Conservation (phyloP, 2,329 filamentous ascomycete species). For the Plenodomus tracheiphilus region DNA sequence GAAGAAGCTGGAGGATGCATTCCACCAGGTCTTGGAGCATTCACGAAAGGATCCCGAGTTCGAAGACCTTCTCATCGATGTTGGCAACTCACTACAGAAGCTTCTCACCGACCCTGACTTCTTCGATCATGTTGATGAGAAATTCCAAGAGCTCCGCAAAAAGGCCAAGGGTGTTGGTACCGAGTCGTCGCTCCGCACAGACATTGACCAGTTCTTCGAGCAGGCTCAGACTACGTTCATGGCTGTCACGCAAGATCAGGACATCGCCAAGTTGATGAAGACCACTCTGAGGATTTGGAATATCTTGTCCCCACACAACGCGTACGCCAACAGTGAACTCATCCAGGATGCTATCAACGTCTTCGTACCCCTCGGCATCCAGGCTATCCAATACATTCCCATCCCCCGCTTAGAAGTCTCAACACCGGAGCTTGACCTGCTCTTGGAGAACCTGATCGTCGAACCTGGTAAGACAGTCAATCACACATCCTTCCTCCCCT, state of each 20-base stretch:
- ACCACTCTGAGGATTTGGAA: slow-evolving; percentile 69
- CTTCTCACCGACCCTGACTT: slow-evolving; percentile 86
- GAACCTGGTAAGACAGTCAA: slow-evolving; percentile 86
- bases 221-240: slow-evolving; percentile 70
- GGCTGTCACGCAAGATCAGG: slow-evolving; percentile 71
- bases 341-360: slow-evolving; percentile 76
- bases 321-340: slow-evolving; percentile 70
- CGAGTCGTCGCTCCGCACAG: slow-evolving; percentile 69
- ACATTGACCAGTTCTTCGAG: slow-evolving; percentile 71
- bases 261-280: slow-evolving; percentile 69
- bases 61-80: slow-evolving; percentile 72
- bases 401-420: slow-evolving; percentile 89
- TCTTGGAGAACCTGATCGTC: slow-evolving; percentile 88
- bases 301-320: slow-evolving; percentile 68
- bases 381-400: slow-evolving; percentile 81
- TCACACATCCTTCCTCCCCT: slow-evolving; percentile 85
- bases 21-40: slow-evolving; percentile 73
- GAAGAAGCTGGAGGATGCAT: slow-evolving; percentile 70
- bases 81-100: slow-evolving; percentile 74
- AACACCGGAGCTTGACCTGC: slow-evolving; percentile 78
- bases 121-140: slow-evolving; percentile 73
- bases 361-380: slow-evolving; percentile 76
- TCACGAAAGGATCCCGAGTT: slow-evolving; percentile 79
- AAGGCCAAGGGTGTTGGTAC: slow-evolving; percentile 62
- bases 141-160: slow-evolving; percentile 62